Evolutionary conservation across 2,329 filamentous ascomycete genomes (phyloP).

Genomic region (Alternaria longipes): DNA sequence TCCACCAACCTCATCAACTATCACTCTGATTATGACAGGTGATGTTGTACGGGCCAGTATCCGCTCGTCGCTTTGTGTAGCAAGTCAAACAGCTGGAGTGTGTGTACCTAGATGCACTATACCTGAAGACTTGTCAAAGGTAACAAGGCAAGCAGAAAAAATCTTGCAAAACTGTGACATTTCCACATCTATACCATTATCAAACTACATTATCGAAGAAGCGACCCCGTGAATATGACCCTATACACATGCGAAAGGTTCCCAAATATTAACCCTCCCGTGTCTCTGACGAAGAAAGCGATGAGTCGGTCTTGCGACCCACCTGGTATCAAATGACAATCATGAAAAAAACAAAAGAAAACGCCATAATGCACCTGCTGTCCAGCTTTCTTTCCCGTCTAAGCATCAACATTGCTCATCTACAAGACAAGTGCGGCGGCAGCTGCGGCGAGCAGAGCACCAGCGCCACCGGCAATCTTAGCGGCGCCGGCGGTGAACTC

Average conservation of each 20-base stretch:
- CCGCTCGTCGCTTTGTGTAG: not conserved
- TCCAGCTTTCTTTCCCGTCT: not conserved
- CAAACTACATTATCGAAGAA: conserved; percentile 15
- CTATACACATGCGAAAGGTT: conserved; percentile 10
- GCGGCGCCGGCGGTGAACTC: conserved; percentile 31
- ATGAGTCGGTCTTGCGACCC: conserved; percentile 9
- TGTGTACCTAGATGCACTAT: not conserved
- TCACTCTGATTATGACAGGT: not conserved
- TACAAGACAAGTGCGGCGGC: conserved; percentile 40
- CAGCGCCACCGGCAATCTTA: conserved; percentile 33
- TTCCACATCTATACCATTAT: conserved; percentile 8
- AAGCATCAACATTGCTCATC: conserved; percentile 5
- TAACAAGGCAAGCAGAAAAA: not conserved
- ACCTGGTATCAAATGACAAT: conserved; percentile 33
- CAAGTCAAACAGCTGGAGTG: not conserved
- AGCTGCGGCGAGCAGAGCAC: conserved; percentile 31
- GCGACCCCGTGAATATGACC: not conserved
- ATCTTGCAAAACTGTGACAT: conserved; percentile 1
- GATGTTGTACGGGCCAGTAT: not conserved
- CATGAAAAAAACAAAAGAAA: conserved; percentile 12
- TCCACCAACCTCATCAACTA: not conserved
- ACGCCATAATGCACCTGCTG: conserved; percentile 27
- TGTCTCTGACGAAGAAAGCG: not conserved
- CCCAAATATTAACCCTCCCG: conserved; percentile 5
- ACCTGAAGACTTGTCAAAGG: not conserved